A percentile compares a stretch with the other conserved stretches of the same genome.
These are phyloP conservation scores for Asterochloris erici DNA, from an alignment of 139 green algal species.

Conservation along the genomic window DNA sequence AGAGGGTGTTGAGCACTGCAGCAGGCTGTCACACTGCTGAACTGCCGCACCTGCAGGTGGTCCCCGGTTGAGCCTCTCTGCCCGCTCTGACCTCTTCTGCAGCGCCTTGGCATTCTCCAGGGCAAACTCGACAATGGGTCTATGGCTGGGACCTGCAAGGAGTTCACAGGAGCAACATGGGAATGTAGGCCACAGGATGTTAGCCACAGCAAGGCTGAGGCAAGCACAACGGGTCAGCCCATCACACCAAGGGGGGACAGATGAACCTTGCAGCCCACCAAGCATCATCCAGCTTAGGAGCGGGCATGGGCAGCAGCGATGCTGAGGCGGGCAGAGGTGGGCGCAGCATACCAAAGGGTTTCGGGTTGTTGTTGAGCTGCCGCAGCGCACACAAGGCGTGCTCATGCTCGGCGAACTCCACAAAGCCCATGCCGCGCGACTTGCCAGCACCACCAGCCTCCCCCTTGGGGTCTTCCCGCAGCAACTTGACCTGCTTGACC, in stretches of 20 bases:
- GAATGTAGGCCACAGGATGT: neutral
- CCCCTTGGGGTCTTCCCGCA: slow-evolving; percentile 56
- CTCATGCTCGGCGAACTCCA: slow-evolving; percentile 87
- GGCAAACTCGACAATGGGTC: slow-evolving; percentile 90
- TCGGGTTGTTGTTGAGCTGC: slow-evolving; percentile 96
- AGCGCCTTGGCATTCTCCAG: slow-evolving; percentile 77
- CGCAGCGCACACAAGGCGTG: slow-evolving; percentile 87
- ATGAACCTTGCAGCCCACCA: neutral
- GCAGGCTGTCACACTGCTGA: no score
- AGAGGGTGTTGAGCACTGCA: no score
- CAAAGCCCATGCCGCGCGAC: slow-evolving; percentile 78
- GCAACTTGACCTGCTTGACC: slow-evolving; percentile 79
- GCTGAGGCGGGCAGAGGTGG: neutral
- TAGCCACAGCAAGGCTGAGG: neutral
- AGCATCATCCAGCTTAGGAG: neutral
- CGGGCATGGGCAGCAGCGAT: neutral
- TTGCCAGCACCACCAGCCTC: slow-evolving; percentile 1
- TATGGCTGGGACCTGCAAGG: slow-evolving; percentile 25
- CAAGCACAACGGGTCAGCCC: neutral
- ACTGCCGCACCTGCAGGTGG: no score
- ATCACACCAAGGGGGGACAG: neutral
- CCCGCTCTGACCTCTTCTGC: slow-evolving; percentile 20
- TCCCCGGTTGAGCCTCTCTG: neutral
- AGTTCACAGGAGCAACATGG: neutral
- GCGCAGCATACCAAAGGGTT: slow-evolving; percentile 37